phyloP scores from a whole-genome alignment of 2,329 filamentous ascomycete genomes.

The Lachnellula subtilissima region DNA sequence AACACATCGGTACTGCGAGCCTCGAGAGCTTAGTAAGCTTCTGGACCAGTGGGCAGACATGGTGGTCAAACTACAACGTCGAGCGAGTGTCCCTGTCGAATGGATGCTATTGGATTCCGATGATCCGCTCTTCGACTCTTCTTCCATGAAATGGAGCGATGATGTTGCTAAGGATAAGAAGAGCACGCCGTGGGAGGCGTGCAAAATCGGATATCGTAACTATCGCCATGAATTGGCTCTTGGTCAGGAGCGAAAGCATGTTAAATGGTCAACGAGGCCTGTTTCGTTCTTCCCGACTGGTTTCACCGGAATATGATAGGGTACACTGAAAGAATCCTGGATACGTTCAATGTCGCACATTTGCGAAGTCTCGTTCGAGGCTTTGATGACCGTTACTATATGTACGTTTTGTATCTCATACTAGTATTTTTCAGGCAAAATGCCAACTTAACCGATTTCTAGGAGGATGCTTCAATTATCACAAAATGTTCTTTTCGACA shows the following conservation, averaged over 20 bases:
- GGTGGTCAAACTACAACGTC: slow-evolving; percentile 35
- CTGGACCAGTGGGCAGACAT: slow-evolving; percentile 7
- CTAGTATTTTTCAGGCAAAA: not conserved
- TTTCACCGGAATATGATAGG: slow-evolving; percentile 45
- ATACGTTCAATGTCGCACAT: slow-evolving; percentile 60
- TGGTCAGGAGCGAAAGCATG: slow-evolving; percentile 46
- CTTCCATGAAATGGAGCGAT: slow-evolving; percentile 32
- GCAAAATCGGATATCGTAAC: slow-evolving; percentile 54
- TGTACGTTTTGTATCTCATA: slow-evolving; percentile 32
- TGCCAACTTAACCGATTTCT: slow-evolving; percentile 25
- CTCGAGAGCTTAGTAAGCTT: not conserved
- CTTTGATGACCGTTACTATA: slow-evolving; percentile 56
- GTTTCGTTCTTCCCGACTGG: slow-evolving; percentile 49
- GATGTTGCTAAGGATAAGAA: slow-evolving; percentile 25
- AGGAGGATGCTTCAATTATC: slow-evolving; percentile 58
- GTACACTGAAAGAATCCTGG: slow-evolving; percentile 56
- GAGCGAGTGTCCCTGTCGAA: not conserved
- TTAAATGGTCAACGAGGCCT: slow-evolving; percentile 56
- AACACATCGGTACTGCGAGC: not conserved
- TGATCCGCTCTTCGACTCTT: slow-evolving; percentile 47
- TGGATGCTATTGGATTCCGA: slow-evolving; percentile 24
- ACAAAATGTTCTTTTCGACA: slow-evolving; percentile 65
- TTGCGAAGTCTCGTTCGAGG: slow-evolving; percentile 44
- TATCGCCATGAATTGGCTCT: slow-evolving; percentile 47
- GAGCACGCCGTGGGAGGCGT: slow-evolving; percentile 44